Conservation (phyloP, 441 rosid genomes). For the Eutrema salsugineum region DNA sequence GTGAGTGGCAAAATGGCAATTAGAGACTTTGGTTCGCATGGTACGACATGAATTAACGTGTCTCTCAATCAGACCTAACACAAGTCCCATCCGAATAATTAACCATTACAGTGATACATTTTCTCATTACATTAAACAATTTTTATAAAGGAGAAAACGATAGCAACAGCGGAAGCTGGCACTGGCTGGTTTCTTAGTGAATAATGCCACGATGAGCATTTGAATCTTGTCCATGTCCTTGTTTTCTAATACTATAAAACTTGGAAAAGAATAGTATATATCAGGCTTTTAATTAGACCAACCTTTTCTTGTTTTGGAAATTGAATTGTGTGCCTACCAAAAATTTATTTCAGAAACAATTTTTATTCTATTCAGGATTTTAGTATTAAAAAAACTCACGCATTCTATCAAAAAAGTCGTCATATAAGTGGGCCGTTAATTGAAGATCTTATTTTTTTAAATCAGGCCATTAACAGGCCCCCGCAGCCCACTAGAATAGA, state of each 20-base stretch:
- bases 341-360: constrained; percentile 1
- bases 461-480: background rate
- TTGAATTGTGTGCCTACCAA: constrained; percentile 15
- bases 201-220: constrained; percentile 16
- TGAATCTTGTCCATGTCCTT: constrained; percentile 8
- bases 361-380: background rate
- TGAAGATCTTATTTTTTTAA: background rate
- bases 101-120: background rate
- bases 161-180: constrained; percentile 21
- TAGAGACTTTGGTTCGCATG: background rate
- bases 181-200: constrained; percentile 26
- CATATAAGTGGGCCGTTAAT: background rate
- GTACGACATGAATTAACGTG: constrained; percentile 11
- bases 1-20: background rate
- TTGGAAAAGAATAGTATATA: background rate
- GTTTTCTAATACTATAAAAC: background rate
- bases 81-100: background rate
- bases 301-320: constrained; percentile 10
- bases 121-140: background rate
- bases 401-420: background rate
- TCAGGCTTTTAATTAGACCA: constrained; percentile 18
- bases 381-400: background rate
- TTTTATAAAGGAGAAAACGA: background rate
- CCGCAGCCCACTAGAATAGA: background rate
- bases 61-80: constrained; percentile 22